These are phyloP conservation scores for Fusarium penzigii DNA, from an alignment of 2,329 filamentous ascomycete genomes.

Conservation along the genomic window DNA sequence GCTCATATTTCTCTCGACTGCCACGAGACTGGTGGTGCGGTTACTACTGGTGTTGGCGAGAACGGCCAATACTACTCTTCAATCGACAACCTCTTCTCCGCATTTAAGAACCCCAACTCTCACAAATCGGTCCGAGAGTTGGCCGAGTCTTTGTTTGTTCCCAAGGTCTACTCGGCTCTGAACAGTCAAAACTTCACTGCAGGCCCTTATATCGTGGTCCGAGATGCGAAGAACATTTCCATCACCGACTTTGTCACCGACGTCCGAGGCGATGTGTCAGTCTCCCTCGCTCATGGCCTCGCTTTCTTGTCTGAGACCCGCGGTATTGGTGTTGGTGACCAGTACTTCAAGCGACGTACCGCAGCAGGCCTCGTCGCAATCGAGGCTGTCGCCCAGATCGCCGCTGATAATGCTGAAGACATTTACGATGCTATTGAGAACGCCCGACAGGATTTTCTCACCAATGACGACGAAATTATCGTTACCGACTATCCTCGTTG, in stretches of 20 bases:
- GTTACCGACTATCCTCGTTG: constrained; percentile 21
- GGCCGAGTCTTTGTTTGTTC: constrained; percentile 26
- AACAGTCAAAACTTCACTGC: constrained; percentile 22
- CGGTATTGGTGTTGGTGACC: constrained; percentile 27
- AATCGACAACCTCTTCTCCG: constrained; percentile 26
- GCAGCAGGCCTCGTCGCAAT: constrained; percentile 24
- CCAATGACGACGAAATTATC: constrained; percentile 26
- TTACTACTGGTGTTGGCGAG: constrained; percentile 9
- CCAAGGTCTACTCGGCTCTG: constrained; percentile 24
- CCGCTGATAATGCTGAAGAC: constrained; percentile 23
- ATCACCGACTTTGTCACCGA: constrained; percentile 26
- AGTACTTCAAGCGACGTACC: constrained; percentile 29
- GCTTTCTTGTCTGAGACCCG: constrained; percentile 29
- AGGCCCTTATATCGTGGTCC: constrained; percentile 23
- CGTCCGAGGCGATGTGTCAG: constrained; percentile 25
- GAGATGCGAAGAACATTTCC: constrained; percentile 8
- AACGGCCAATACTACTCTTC: neutral
- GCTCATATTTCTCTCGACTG: constrained; percentile 30
- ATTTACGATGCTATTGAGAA: constrained; percentile 23
- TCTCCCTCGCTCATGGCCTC: constrained; percentile 25
- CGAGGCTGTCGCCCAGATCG: constrained; percentile 26
- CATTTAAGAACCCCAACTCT: constrained; percentile 33
- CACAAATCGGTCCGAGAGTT: constrained; percentile 26
- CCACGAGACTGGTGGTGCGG: constrained; percentile 22
- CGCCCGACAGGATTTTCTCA: constrained; percentile 25